Evolutionary conservation across 2,329 filamentous ascomycete genomes (phyloP), one percentile per base, ranked within the genome.

Genomic region (Sphaerostilbella broomeana): DNA sequence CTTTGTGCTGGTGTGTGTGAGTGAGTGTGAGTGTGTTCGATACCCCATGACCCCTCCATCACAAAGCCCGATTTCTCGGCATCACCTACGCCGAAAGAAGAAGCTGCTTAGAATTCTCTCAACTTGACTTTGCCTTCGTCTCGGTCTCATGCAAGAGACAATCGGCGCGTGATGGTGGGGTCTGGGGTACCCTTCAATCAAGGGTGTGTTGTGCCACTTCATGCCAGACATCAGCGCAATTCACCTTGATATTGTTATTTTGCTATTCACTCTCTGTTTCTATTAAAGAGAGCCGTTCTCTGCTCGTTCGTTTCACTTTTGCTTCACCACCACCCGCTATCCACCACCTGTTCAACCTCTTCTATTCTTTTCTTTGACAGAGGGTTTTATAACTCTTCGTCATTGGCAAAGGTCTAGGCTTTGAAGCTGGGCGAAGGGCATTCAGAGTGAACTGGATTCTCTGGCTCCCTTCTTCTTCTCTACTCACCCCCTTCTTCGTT

Each of bases 81-180:
- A 40, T 17, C 32, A 28, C 30, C 35, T 40, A 31, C 20, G 30
- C 41, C 41, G 36, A 40, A 43, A 43, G 22, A 40, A 43, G 41
- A 43, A 43, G 41, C 36, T 43, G 31, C 41, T 16, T 40, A 27
- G 13, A 24, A 11, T 30, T 26, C 26, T 25, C 26, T 35, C 30
- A 21, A 19, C 41, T 43, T 40, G 41, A 36, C 36, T 31, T 43
- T 21, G 26, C 41, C 25, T 32, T 39, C 31, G 33, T 35, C 42
- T 41, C 42, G 42, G 33, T 34, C 42, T 42, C 42, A 41, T 44
- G 38, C 42, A 36, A 33, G 29, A 25, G 24, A 24, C 21, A 41
- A 44, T 44, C 37, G 37, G 38, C 42, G 42, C 42, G 42, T 44
- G 42, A 44, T 44, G 28, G 32, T 42, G 38, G 42, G 32, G 42